Evolutionary conservation across 2,329 filamentous ascomycete species (phyloP).

Genomic region (Gaeumannomyces sp.): DNA sequence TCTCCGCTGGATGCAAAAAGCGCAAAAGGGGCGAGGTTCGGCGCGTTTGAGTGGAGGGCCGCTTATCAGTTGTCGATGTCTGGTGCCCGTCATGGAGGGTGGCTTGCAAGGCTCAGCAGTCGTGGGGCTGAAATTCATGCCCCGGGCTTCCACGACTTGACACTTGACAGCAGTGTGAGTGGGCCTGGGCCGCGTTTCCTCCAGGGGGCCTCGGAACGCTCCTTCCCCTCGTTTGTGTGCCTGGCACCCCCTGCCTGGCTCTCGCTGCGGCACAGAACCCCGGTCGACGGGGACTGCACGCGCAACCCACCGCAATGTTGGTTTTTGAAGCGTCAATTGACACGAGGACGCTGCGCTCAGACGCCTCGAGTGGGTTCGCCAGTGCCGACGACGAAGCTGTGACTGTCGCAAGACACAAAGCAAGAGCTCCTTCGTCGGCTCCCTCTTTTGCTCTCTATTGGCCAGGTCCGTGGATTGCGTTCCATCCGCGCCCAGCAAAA

Average conservation of each 20-base stretch:
- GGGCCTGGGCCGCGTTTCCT: not conserved
- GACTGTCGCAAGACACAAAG: constrained; percentile 1
- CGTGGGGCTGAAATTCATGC: not conserved
- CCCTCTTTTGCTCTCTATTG: not conserved
- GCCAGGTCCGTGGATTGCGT: not conserved
- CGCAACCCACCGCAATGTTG: not conserved
- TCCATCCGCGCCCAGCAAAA: not conserved
- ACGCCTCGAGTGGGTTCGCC: not conserved
- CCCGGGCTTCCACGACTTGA: not conserved
- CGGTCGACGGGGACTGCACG: not conserved
- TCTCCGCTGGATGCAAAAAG: too few species aligned
- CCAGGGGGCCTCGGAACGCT: not conserved
- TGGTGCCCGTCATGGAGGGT: not conserved
- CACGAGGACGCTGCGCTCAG: not conserved
- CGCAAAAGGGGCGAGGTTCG: too few species aligned
- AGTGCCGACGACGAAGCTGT: not conserved
- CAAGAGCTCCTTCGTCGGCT: not conserved
- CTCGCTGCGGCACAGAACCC: too few species aligned
- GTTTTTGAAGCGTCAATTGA: not conserved
- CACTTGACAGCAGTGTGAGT: constrained; percentile 1
- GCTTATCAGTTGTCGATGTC: not conserved
- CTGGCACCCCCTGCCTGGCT: not conserved
- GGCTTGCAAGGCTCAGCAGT: not conserved
- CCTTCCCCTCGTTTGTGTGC: not conserved
- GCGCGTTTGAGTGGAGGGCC: too few species aligned